Conservation (phyloP, 1,139 yeast genomes). For the Taphrina sp. region DNA sequence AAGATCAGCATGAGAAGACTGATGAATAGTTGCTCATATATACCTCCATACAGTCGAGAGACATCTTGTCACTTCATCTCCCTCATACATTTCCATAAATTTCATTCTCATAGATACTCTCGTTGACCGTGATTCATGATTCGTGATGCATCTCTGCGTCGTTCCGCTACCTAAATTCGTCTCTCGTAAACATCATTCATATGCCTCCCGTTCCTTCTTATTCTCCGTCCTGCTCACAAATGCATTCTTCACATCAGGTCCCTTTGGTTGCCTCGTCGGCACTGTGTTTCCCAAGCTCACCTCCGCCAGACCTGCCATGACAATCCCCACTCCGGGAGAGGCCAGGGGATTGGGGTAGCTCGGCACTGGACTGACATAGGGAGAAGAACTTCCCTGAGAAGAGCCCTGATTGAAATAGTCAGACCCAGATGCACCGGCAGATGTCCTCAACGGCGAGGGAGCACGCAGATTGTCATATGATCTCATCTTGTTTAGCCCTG, state of each 20-base stretch:
- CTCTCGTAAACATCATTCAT: slow-evolving; percentile 1
- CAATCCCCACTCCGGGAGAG: slow-evolving; percentile 18
- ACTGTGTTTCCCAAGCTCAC: slow-evolving; percentile 6
- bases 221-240: slow-evolving; percentile 10
- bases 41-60: too few species aligned
- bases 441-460: slow-evolving; percentile 21
- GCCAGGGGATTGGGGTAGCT: slow-evolving; percentile 17
- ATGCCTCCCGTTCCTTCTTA: not conserved
- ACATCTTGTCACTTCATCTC: too few species aligned
- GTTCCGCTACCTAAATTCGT: too few species aligned
- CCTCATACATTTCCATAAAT: too few species aligned
- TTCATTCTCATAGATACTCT: too few species aligned
- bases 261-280: slow-evolving; percentile 31
- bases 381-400: slow-evolving; percentile 6
- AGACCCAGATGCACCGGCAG: slow-evolving; percentile 10
- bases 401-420: slow-evolving; percentile 4
- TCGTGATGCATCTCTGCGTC: not conserved
- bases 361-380: slow-evolving; percentile 17
- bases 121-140: not conserved
- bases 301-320: slow-evolving; percentile 18
- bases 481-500: slow-evolving; percentile 22
- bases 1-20: too few species aligned
- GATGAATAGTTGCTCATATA: too few species aligned
- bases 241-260: slow-evolving; percentile 25
- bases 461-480: slow-evolving; percentile 21